Conservation (phyloP, 208 protist genomes). For the Trypanosoma theileri region DNA sequence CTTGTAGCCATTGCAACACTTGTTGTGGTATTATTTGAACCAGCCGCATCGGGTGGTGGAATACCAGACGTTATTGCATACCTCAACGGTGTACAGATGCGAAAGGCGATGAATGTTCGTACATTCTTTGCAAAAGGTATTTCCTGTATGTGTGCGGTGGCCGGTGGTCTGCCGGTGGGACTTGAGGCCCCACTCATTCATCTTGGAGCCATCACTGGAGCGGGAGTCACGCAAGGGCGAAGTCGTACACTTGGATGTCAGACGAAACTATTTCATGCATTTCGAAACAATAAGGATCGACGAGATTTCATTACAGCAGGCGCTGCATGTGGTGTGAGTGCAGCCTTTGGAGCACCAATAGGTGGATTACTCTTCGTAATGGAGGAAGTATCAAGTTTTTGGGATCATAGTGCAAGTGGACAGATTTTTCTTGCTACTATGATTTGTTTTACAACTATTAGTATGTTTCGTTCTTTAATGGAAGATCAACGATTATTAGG, state of each 20-base stretch:
- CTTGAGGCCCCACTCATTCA: constrained; percentile 96
- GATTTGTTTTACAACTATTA: constrained; percentile 81
- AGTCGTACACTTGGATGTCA: constrained; percentile 84
- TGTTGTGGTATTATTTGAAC: constrained; percentile 84
- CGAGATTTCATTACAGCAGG: constrained; percentile 94
- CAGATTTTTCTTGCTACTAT: constrained; percentile 95
- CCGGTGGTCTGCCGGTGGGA: constrained; percentile 89
- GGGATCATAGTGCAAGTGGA: constrained; percentile 87
- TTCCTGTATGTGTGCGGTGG: constrained; percentile 89
- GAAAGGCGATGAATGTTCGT: constrained; percentile 82
- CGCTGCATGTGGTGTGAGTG: constrained; percentile 93
- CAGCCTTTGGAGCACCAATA: constrained; percentile 95
- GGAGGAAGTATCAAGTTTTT: constrained; percentile 94
- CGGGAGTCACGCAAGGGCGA: constrained; percentile 91
- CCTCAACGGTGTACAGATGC: constrained; percentile 92
- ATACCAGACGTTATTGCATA: constrained; percentile 93
- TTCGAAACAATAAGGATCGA: constrained; percentile 92
- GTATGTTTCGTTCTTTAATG: constrained; percentile 76
- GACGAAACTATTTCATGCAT: constrained; percentile 71
- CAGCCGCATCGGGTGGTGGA: constrained; percentile 78
- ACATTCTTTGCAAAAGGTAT: constrained; percentile 87
- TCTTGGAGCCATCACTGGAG: constrained; percentile 93
- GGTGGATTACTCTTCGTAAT: constrained; percentile 96
- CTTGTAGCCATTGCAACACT: constrained; percentile 53
- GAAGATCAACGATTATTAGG: constrained; percentile 76